phyloP scores from a whole-genome alignment of 2,329 filamentous ascomycete species.

The Claviceps sorghi region DNA sequence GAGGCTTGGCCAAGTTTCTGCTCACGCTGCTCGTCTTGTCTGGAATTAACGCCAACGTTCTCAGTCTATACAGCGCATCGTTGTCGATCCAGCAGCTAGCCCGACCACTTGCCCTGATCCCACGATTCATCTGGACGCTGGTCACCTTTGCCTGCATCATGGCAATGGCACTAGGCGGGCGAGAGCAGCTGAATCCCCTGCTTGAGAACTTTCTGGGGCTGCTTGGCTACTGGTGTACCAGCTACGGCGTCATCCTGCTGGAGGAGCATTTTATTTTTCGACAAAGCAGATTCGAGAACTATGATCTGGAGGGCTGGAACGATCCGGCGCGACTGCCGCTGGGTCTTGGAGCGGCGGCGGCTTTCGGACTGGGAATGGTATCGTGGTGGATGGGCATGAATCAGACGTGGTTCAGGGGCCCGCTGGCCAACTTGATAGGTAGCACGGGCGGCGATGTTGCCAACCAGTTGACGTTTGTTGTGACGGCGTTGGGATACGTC shows the following conservation, averaged over 20 bases:
- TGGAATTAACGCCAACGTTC: slow-evolving; percentile 23
- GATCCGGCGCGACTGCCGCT: slow-evolving; percentile 25
- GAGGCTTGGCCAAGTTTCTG: slow-evolving; percentile 30
- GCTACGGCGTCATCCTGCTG: slow-evolving; percentile 26
- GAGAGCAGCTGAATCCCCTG: slow-evolving; percentile 24
- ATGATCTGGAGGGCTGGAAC: slow-evolving; percentile 30
- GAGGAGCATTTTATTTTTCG: slow-evolving; percentile 29
- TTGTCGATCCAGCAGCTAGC: slow-evolving; percentile 27
- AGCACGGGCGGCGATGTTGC: slow-evolving; percentile 47
- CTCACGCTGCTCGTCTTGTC: slow-evolving; percentile 23
- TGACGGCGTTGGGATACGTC: slow-evolving; percentile 25
- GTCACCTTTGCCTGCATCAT: slow-evolving; percentile 26
- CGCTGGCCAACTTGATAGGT: slow-evolving; percentile 38
- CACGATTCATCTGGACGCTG: slow-evolving; percentile 26
- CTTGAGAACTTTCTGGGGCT: slow-evolving; percentile 30
- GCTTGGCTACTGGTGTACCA: slow-evolving; percentile 31
- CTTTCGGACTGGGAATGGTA: slow-evolving; percentile 27
- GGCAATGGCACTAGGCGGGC: slow-evolving; percentile 24
- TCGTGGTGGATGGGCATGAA: slow-evolving; percentile 39
- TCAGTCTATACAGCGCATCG: slow-evolving; percentile 24
- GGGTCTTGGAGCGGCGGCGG: slow-evolving; percentile 27
- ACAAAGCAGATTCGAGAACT: slow-evolving; percentile 23
- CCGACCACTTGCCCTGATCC: slow-evolving; percentile 20
- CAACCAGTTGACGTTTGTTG: slow-evolving; percentile 23
- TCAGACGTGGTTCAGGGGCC: slow-evolving; percentile 41